Evolutionary conservation across 2,329 filamentous ascomycete genomes (phyloP), one percentile per base, ranked within the genome.

Genomic region (Drechslerella stenobrocha): DNA sequence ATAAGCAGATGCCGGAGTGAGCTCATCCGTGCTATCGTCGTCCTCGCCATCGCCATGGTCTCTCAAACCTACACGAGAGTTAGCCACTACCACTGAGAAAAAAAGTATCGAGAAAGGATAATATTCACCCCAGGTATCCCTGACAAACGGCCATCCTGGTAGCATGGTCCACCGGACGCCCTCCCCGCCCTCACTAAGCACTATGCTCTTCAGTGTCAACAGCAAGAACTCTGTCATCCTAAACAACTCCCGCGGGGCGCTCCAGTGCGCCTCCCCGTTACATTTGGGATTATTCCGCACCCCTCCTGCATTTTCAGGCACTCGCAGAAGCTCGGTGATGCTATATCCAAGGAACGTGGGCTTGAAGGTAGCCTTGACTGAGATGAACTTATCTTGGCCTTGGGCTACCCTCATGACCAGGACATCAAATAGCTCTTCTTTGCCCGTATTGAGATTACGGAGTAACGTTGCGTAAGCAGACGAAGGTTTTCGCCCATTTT

Each of bases 361-460:
- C 2, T 87, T 79, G 92, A 93, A 98, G 0, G 78, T 79, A 0
- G 83, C 93, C 22, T 83, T 85, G 0, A 96, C 80, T 0, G 90
- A 87, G 35, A 98, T 84, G 74, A 98, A 98, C 74, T 97, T 88
- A 73, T 98, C 93, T 47, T 90, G 83, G 0, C 95, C 95, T 52
- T 87, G 84, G 8, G 84, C 81, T 3, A 98, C 88, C 0, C 90
- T 85, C 6, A 98, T 80, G 1, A 98, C 87, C 5, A 98, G 80
- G 2, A 98, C 86, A 70, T 97, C 90, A 70, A 97, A 92, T 0
- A 98, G 78, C 5, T 78, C 79, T 2, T 79, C 75, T 1, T 80
- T 79, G 13, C 83, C 84, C 55, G 87, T 81, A 71, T 97, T 97
- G 34, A 98, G 80, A 1, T 81, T 78, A 15, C 83, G 84, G 0